Evolutionary conservation across 192 early-diverging fungal genomes (phyloP), one percentile per base, ranked within the genome.

Genomic region (Geranomyces michiganensis): DNA sequence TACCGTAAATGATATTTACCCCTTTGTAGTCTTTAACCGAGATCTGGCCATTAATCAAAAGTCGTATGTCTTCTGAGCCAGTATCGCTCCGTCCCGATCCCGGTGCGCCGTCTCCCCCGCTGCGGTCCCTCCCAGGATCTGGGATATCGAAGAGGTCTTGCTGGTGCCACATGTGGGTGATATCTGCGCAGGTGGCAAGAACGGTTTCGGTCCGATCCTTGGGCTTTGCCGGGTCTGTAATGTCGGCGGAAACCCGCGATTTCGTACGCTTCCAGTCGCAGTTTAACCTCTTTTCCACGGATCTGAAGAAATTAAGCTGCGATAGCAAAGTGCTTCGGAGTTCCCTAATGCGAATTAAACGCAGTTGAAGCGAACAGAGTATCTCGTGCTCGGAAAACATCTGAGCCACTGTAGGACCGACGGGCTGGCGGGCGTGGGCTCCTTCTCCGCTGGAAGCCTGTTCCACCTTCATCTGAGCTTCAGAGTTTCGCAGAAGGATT

Each of bases 301-400:
- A 81, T 13, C 85, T 59, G 51, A 83, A 85, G 68, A 83, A 87
- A 55, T 87, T 87, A 6, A 87, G 56, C 71, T 87, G 85, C 1
- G 49, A 61, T 21, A 77, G 61, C 30, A 87, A 65, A 0, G 56
- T 78, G 32, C 47, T 72, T 49, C 85, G 61, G 15, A 78, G 56
- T 10, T 87, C 61, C 21, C 85, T 45, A 26, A 82, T 70, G 26
- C 68, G 65, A 41, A 77, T 56, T 44, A 73, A 59, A 2, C 83
- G 74, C 14, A 87, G 74, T 58, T 83, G 76, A 19, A 85, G 49
- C 47, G 69, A 87, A 9, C 78, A 65, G 41, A 73, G 62, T 6
- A 84, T 73, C 71, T 87, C 85, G 56, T 87, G 85, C 46, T 82
- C 82, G 8, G 85, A 80, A 73, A 86, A 86, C 24, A 86, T 64